phyloP scores from a whole-genome alignment of 2,329 filamentous ascomycete species.

The Aplosporella prunicola region DNA sequence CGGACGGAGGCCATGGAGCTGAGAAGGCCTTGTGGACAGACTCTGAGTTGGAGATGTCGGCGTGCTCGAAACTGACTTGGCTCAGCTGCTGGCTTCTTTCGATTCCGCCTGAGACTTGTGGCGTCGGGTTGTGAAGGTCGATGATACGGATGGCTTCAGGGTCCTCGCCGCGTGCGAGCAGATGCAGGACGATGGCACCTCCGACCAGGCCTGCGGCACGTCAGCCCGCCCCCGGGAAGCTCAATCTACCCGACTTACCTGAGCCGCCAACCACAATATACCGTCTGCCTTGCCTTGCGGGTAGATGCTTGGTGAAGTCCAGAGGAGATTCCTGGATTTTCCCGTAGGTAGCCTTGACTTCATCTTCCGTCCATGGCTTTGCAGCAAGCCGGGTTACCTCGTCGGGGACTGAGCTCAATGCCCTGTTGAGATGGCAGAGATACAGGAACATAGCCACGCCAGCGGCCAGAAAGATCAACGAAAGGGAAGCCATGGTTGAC shows the following conservation, averaged over 20 bases:
- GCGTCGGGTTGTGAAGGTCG: constrained; percentile 35
- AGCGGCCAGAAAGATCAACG: no score
- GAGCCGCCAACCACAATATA: constrained; percentile 33
- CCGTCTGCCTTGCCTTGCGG: constrained; percentile 28
- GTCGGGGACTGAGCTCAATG: constrained; percentile 10
- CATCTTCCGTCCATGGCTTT: constrained; percentile 20
- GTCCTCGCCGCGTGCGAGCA: constrained; percentile 44
- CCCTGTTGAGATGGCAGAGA: constrained; percentile 13
- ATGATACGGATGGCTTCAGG: constrained; percentile 45
- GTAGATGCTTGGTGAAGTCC: constrained; percentile 26
- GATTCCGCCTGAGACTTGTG: constrained; percentile 30
- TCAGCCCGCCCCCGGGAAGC: background rate
- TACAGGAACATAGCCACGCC: constrained; percentile 13
- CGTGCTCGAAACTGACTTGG: constrained; percentile 36
- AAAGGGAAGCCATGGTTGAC: no score
- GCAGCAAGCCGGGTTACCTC: constrained; percentile 10
- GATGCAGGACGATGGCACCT: constrained; percentile 45
- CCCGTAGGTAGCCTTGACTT: constrained; percentile 25
- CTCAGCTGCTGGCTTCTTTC: constrained; percentile 29
- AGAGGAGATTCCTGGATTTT: constrained; percentile 20
- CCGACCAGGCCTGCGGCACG: constrained; percentile 42
- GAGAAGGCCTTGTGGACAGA: constrained; percentile 40
- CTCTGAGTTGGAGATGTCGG: constrained; percentile 41
- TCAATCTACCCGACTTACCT: constrained; percentile 17
- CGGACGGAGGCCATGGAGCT: constrained; percentile 36